Base-by-base conservation (phyloP, 2,329 filamentous ascomycete genomes). In the Orbilia brochopaga region DNA sequence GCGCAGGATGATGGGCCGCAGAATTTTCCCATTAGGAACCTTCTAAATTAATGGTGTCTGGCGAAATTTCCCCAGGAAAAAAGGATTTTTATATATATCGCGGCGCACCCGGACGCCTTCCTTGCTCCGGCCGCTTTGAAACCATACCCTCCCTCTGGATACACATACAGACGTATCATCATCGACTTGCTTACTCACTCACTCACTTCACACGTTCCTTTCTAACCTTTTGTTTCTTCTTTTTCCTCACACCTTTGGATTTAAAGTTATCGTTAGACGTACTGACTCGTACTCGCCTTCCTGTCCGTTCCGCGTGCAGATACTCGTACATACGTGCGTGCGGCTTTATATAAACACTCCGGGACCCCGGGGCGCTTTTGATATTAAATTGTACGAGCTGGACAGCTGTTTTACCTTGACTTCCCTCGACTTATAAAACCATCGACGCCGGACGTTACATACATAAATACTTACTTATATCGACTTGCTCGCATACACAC, bases 21-120 rank as follows among this genome's bases (percentile, higher is more conserved):
- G 59, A 62, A 64, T 59, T 70, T 70, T 59, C 66, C 53, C 30
- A 70, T 64, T 70, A 70, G 59, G 54, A 72, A 72, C 67, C 67
- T 72, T 64, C 67, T 72, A 72, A 72, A 72, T 72, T 72, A 72
- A 72, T 59, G 52, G n/a, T n/a, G n/a, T n/a, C n/a, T 60, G 37
- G 32, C 53, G 56, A 72, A 53, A 72, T 72, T 64, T 72, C 67
- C 60, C 60, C 67, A 72, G 52, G 50, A 53, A 53, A 53, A 53
- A 53, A 35, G 64, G 60, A 56, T 60, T 65, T 72, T 30, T 72
- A 72, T 72, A 72, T 72, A 72, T 72, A n/a, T n/a, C n/a, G n/a
- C n/a, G n/a, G n/a, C n/a, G n/a, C 56, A 53, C 60, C 50, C 24
- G 17, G 61, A 72, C 59, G 48, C 60, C 66, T 64, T 70, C 66